These are phyloP conservation scores for Marsdenia floribunda DNA, from an alignment of 257 asterid species.

Conservation along the genomic window DNA sequence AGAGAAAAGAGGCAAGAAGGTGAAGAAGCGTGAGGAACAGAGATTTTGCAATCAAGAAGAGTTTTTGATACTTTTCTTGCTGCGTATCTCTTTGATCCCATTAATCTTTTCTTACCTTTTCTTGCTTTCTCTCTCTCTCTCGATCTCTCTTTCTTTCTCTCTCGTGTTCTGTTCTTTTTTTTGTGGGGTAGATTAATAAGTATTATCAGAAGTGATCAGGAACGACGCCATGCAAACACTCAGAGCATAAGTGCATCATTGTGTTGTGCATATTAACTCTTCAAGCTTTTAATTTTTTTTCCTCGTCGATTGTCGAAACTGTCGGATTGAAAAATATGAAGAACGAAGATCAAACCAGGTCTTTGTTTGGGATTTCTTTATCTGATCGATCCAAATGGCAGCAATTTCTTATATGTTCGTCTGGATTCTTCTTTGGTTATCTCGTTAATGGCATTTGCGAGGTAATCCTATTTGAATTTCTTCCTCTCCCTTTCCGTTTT, in stretches of 20 bases:
- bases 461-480: slow-evolving; percentile 31
- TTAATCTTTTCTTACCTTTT: too few species aligned
- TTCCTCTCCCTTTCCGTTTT: neutral
- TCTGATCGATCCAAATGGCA: slow-evolving; percentile 72
- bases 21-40: neutral
- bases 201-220: too few species aligned
- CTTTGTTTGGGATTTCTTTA: slow-evolving; percentile 72
- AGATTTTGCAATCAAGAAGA: slow-evolving; percentile 9
- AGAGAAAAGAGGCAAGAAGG: neutral
- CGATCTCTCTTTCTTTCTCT: neutral
- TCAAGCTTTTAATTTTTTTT: neutral
- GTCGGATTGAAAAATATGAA: slow-evolving; percentile 36
- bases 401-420: slow-evolving; percentile 76
- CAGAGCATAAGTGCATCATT: neutral
- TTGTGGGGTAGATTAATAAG: neutral
- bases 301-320: neutral
- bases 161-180: neutral
- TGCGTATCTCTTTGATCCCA: neutral
- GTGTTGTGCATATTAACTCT: too few species aligned
- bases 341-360: slow-evolving; percentile 76
- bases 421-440: slow-evolving; percentile 91
- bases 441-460: slow-evolving; percentile 95
- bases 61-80: slow-evolving; percentile 19
- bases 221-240: slow-evolving; percentile 12
- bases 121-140: neutral